Percentiles rank a stretch among this genome's conserved stretches.
Conservation (phyloP, 306 rosid genomes). For the Trifolium dubium region DNA sequence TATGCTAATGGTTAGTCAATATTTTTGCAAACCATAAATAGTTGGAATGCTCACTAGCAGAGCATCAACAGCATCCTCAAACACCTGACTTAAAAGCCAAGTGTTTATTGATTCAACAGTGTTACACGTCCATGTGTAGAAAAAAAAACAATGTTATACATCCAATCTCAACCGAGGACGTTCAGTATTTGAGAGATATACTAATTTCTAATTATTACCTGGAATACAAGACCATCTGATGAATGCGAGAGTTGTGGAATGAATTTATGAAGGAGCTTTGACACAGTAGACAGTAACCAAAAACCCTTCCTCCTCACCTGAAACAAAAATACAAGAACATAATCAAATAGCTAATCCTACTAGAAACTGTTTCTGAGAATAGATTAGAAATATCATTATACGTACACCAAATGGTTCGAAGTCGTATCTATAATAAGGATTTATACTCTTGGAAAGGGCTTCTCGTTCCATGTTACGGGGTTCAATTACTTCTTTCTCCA, state of each 20-base stretch:
- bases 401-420: slow-evolving; percentile 94
- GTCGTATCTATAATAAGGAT: slow-evolving; percentile 89
- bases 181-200: slow-evolving; percentile 27
- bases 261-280: slow-evolving; percentile 86
- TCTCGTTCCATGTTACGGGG: slow-evolving; percentile 93
- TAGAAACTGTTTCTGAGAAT: slow-evolving; percentile 32
- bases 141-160: not conserved
- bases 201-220: slow-evolving; percentile 59
- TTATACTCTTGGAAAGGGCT: slow-evolving; percentile 60
- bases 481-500: slow-evolving; percentile 97
- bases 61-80: slow-evolving; percentile 31
- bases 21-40: not conserved
- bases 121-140: slow-evolving; percentile 8
- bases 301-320: slow-evolving; percentile 99
- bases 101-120: slow-evolving; percentile 20
- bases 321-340: slow-evolving; percentile 37
- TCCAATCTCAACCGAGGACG: slow-evolving; percentile 12
- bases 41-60: not conserved
- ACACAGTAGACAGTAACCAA: slow-evolving; percentile 92
- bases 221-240: slow-evolving; percentile 95
- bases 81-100: slow-evolving; percentile 1
- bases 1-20: slow-evolving; percentile 2
- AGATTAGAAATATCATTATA: slow-evolving; percentile 27
- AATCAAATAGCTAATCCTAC: slow-evolving; percentile 37
- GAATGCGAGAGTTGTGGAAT: slow-evolving; percentile 93